Percentiles rank a stretch among this genome's conserved stretches.
phyloP scores from a whole-genome alignment of 2,329 filamentous ascomycete genomes.

The Fusarium phyllophilum region DNA sequence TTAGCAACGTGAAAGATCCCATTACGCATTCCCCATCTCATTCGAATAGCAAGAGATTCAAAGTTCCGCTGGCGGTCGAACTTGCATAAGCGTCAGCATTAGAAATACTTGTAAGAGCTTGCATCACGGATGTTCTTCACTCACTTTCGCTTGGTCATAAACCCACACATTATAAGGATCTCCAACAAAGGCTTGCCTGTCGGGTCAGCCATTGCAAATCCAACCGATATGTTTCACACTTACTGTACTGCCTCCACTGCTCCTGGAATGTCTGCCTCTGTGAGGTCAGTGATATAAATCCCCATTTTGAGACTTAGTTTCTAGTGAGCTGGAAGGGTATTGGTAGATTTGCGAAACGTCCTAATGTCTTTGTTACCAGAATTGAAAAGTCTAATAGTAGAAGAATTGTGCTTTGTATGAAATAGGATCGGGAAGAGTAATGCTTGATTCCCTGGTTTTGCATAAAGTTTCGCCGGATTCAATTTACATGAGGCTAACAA shows the following conservation, averaged over 20 bases:
- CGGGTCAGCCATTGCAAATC: not conserved
- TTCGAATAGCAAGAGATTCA: slow-evolving; percentile 71
- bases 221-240: not conserved
- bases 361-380: not conserved
- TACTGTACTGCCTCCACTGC: slow-evolving; percentile 72
- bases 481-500: not conserved
- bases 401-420: not conserved
- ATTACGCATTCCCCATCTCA: slow-evolving; percentile 75
- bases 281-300: slow-evolving; percentile 66
- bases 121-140: not conserved
- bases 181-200: slow-evolving; percentile 66
- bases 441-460: too few relatives aligned
- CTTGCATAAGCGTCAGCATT: slow-evolving; percentile 46
- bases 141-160: slow-evolving; percentile 65
- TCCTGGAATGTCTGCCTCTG: slow-evolving; percentile 68
- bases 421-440: too few relatives aligned
- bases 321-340: not conserved
- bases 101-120: accelerated
- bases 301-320: slow-evolving; percentile 50
- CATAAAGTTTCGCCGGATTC: not conserved
- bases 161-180: slow-evolving; percentile 76
- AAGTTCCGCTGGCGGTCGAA: slow-evolving; percentile 70
- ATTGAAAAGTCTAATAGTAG: too few relatives aligned
- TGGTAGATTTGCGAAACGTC: not conserved
- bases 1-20: slow-evolving; percentile 77